phyloP scores from a whole-genome alignment of 2,329 filamentous ascomycete genomes.

The Colletotrichum sp. region DNA sequence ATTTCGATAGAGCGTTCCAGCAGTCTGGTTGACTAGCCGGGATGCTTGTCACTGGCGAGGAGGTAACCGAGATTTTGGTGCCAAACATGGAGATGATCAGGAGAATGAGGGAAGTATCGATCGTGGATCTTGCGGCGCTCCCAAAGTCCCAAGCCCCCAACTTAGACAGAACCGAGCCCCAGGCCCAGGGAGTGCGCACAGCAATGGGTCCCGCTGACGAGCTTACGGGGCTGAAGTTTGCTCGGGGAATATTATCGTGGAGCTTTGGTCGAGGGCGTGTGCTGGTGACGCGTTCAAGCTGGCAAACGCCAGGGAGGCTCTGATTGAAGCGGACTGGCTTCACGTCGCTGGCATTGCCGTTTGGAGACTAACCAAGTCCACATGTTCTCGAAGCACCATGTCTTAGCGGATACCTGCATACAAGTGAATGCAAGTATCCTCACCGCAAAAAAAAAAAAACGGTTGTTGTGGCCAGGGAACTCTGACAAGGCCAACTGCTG shows the following conservation, averaged over 20 bases:
- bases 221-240: not conserved
- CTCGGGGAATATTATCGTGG: not conserved
- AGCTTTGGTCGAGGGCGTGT: not conserved
- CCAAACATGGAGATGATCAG: not conserved
- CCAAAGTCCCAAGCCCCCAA: not conserved
- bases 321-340: not conserved
- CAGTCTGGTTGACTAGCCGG: slow-evolving; percentile 17
- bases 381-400: not conserved
- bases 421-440: not conserved
- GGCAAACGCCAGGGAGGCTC: not conserved
- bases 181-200: not conserved
- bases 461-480: not conserved
- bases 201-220: not conserved
- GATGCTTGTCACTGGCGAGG: slow-evolving; percentile 6
- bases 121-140: slow-evolving; percentile 6
- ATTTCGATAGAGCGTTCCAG: not conserved
- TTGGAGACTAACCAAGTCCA: not conserved
- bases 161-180: not conserved
- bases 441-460: slow-evolving; percentile 1
- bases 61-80: slow-evolving; percentile 9
- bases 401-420: not conserved
- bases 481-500: not conserved
- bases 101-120: slow-evolving; percentile 6
- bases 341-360: not conserved
- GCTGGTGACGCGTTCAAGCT: not conserved